Evolutionary conservation across 306 rosid genomes (phyloP).

Genomic region (Castanospermum australe): DNA sequence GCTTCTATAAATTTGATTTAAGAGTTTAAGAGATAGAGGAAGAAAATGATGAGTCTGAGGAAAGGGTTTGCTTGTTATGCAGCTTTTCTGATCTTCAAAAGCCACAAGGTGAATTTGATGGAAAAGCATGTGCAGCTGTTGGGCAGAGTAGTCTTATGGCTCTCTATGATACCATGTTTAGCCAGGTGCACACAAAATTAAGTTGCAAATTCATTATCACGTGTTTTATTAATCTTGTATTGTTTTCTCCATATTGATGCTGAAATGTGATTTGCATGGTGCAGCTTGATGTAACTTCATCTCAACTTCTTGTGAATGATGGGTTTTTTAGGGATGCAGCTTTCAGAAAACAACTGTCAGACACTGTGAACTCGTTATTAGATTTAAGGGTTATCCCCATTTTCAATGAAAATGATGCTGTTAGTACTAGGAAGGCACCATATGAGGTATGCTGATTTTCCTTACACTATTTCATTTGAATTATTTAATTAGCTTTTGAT

Average conservation of each 20-base stretch:
- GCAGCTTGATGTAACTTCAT: constrained; percentile 95
- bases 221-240: background rate
- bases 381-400: constrained; percentile 73
- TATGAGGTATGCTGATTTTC: constrained; percentile 54
- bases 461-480: background rate
- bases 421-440: constrained; percentile 85
- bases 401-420: constrained; percentile 94
- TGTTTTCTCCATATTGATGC: constrained; percentile 6
- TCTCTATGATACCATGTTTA: constrained; percentile 87
- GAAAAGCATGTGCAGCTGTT: constrained; percentile 92
- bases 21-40: background rate
- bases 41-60: background rate
- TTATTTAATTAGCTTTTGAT: background rate
- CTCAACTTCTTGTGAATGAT: constrained; percentile 94
- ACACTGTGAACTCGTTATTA: constrained; percentile 69
- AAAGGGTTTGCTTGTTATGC: constrained; percentile 22
- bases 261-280: constrained; percentile 17
- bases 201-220: background rate
- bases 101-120: constrained; percentile 71
- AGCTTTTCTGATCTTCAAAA: constrained; percentile 89
- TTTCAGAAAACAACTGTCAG: constrained; percentile 74
- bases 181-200: constrained; percentile 53
- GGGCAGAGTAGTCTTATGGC: constrained; percentile 98
- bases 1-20: background rate
- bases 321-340: constrained; percentile 60